These are phyloP conservation scores for Senna siamea DNA, from an alignment of 306 rosid genomes.

Conservation along the genomic window DNA sequence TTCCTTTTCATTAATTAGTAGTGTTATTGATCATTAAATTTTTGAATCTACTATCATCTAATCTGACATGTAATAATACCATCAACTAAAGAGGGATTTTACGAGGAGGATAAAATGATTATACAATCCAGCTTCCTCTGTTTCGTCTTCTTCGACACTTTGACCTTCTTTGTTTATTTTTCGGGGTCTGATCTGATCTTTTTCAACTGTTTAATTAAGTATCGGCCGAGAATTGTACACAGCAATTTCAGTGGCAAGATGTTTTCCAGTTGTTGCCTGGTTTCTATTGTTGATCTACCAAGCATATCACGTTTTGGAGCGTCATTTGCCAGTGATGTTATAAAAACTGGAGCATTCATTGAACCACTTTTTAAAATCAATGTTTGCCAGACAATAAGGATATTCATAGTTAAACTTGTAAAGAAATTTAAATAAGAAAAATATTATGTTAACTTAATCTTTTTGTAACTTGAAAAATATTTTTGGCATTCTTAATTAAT, in stretches of 20 bases:
- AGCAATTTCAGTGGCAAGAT: background rate
- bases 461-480: too few relatives aligned
- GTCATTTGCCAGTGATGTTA: too few relatives aligned
- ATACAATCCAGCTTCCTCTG: background rate
- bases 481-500: too few relatives aligned
- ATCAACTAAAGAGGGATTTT: too few relatives aligned
- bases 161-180: too few relatives aligned
- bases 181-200: background rate
- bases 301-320: background rate
- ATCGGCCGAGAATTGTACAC: too few relatives aligned
- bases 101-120: background rate
- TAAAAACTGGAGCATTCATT: too few relatives aligned
- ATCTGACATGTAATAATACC: background rate
- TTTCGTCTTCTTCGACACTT: background rate
- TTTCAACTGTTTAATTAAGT: too few relatives aligned
- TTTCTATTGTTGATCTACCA: background rate
- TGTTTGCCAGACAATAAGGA: background rate
- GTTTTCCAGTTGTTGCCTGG: background rate
- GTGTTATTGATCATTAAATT: background rate
- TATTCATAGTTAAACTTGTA: too few relatives aligned
- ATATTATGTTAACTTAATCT: too few relatives aligned
- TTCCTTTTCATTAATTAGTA: background rate
- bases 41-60: background rate
- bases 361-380: too few relatives aligned
- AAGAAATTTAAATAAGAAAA: too few relatives aligned